phyloP scores from a whole-genome alignment of 768 basidiomycete species.

The Tulasnella sp. region DNA sequence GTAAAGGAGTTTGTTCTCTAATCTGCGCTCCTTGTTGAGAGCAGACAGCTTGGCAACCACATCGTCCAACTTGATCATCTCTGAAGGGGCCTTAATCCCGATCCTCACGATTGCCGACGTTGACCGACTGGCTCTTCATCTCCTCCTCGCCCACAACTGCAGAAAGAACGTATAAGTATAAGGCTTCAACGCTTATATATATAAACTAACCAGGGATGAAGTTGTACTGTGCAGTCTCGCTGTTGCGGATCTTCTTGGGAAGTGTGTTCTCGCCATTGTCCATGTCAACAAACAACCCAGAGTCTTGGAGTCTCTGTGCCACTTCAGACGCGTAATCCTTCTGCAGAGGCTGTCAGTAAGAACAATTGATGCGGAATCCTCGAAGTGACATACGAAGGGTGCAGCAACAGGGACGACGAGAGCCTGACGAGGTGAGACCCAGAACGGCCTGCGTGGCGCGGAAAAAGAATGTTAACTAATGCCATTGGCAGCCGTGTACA shows the following conservation, averaged over 20 bases:
- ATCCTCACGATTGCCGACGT: conserved; percentile 95
- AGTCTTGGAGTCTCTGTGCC: conserved; percentile 51
- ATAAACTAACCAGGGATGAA: conserved; percentile 78
- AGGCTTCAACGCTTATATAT: neutral
- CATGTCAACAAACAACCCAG: conserved; percentile 82
- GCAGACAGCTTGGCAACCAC: conserved; percentile 59
- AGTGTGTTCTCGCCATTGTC: conserved; percentile 90
- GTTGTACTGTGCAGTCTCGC: conserved; percentile 95
- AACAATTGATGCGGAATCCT: conserved; percentile 18
- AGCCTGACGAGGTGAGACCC: conserved; percentile 95
- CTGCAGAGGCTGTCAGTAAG: conserved; percentile 35
- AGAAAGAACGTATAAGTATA: conserved; percentile 14
- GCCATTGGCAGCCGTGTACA: neutral
- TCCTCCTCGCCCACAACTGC: conserved; percentile 94
- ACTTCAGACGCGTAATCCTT: conserved; percentile 87
- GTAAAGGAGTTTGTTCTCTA: conserved; percentile 39
- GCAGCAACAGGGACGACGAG: conserved; percentile 88
- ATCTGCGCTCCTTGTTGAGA: conserved; percentile 54
- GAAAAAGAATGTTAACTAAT: neutral
- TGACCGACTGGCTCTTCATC: conserved; percentile 76
- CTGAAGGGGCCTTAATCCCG: conserved; percentile 71
- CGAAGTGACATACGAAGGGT: conserved; percentile 58
- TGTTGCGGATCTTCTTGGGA: conserved; percentile 95
- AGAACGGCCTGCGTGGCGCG: conserved; percentile 73
- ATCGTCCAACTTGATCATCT: conserved; percentile 61